Evolutionary conservation across 192 early-diverging fungal genomes (phyloP), one percentile per base, ranked within the genome.

Genomic region (Kappamyces sp.): DNA sequence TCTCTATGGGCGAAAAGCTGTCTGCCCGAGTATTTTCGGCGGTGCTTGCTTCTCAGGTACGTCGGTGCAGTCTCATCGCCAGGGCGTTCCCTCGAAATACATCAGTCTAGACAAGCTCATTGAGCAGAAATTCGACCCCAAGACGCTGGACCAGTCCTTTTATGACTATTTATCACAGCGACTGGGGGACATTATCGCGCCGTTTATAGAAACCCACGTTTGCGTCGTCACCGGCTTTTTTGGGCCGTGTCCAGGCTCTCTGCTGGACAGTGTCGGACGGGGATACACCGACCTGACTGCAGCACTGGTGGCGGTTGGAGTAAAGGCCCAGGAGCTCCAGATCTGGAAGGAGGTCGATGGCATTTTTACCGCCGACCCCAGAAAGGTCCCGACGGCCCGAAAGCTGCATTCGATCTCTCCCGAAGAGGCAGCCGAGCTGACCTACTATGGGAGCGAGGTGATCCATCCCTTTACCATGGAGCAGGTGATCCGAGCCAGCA

Each of bases 381-480:
- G 96, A 58, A 99, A 99, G 67, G 96, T 90, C 23, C 87, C 84
- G 31, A 62, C 75, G 12, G 96, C 96, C 1, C 77, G 87, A 15
- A 72, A 94, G 48, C 82, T 99, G 42, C 80, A 86, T 32, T 85
- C 90, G 58, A 99, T 99, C 74, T 90, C 93, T 10, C 96, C 96
- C 31, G 96, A 97, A 66, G 96, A 99, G 65, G 96, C 96, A 3
- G 84, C 96, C 12, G 96, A 99, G 71, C 76, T 99, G 63, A 99
- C 96, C 3, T 99, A 95, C 73, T 99, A 99, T 66, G 94, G 78
- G 8, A 74, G 68, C 6, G 76, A 82, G 59, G 94, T 97, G 44
- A 99, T 99, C 65, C 96, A 99, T 63, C 96, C 96, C 6, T 96
- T 96, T 77, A 99, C 96, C 2, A 99, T 99, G 96, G 92, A 99